Evolutionary conservation across 2,329 filamentous ascomycete species (phyloP), one percentile per base, ranked within the genome.

Genomic region (Colletotrichum musae): DNA sequence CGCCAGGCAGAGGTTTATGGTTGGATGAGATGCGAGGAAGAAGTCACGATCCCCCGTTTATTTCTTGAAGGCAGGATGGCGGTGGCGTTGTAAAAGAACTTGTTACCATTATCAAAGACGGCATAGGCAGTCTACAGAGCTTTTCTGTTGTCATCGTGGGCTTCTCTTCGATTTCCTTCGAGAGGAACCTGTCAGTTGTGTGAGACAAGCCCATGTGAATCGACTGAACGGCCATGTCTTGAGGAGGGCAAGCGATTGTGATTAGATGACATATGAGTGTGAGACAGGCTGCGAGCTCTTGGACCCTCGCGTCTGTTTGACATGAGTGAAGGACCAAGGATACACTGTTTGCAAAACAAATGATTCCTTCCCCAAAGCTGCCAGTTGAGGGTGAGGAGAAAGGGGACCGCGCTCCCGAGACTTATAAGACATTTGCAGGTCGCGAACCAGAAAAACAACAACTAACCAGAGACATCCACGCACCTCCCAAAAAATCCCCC

Each of bases 71-170:
- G 51, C 43, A 67, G 56, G 62, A 60, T 52, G 67, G 62, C 62
- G 66, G 48, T 62, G 68, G 64, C 68, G 68, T 67, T 68, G 68
- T 68, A 64, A 70, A 70, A 70, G 58, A 68, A 64, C 68, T 70
- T 70, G 58, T 70, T 48, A 64, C 58, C 43, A 68, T 68, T 68
- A 62, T 68, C 51, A 36, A 53, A 67, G 48, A 67, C 56, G 47
- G 45, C 53, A 57, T 54, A 60, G 67, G 57, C 47, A 57, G 61
- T 61, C 48, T 51, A 70, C 45, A 57, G 62, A 57, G 43, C 60
- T 61, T 51, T 45, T 52, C 21, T 58, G 51, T 41, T 21, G 26
- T 50, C 32, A 36, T 50, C 26, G 21, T 13, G n/a, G 13, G 47
- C 32, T 28, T 21, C n/a, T 57, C 24, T 57, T 57, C 41, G 45